Percentiles rank a stretch among this genome's conserved stretches.
Conservation (phyloP, 306 rosid species). For the Ammopiptanthus mongolicus region DNA sequence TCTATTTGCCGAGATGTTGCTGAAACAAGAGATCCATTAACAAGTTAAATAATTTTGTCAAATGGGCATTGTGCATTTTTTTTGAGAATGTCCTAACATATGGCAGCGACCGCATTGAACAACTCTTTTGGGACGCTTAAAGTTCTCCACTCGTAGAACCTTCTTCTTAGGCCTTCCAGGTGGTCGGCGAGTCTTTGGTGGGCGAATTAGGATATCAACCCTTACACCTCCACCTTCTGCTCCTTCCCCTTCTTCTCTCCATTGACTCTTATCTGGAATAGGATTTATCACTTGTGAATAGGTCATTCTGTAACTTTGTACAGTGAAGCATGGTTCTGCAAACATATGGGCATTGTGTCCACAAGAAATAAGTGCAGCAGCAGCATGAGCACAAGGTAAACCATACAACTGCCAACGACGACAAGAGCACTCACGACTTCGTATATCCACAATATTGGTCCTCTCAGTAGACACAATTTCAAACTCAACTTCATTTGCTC, state of each 20-base stretch:
- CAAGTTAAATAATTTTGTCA: conserved; percentile 41
- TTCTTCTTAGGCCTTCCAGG: conserved; percentile 99
- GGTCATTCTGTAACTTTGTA: conserved; percentile 65
- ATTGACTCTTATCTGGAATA: conserved; percentile 70
- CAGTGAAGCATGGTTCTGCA: conserved; percentile 92
- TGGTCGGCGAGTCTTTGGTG: conserved; percentile 92
- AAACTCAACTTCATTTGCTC: conserved; percentile 96
- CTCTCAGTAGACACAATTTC: conserved; percentile 96
- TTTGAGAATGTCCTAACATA: conserved; percentile 97
- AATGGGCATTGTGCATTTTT: conserved; percentile 84
- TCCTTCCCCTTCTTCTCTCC: conserved; percentile 75
- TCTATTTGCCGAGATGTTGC: conserved; percentile 36
- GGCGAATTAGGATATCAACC: conserved; percentile 60
- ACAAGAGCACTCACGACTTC: conserved; percentile 84
- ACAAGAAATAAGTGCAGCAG: conserved; percentile 94
- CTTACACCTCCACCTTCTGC: conserved; percentile 80
- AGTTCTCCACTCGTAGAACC: conserved; percentile 80
- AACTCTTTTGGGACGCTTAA: conserved; percentile 91
- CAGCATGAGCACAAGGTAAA: conserved; percentile 98
- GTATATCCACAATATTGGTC: conserved; percentile 93
- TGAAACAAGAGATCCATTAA: conserved; percentile 27
- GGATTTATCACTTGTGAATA: conserved; percentile 77
- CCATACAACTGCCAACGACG: conserved; percentile 98
- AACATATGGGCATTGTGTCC: conserved; percentile 82
- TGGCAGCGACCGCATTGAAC: conserved; percentile 99